phyloP scores from a whole-genome alignment of 805 yeast genomes.

The Kuraishia floccosa region DNA sequence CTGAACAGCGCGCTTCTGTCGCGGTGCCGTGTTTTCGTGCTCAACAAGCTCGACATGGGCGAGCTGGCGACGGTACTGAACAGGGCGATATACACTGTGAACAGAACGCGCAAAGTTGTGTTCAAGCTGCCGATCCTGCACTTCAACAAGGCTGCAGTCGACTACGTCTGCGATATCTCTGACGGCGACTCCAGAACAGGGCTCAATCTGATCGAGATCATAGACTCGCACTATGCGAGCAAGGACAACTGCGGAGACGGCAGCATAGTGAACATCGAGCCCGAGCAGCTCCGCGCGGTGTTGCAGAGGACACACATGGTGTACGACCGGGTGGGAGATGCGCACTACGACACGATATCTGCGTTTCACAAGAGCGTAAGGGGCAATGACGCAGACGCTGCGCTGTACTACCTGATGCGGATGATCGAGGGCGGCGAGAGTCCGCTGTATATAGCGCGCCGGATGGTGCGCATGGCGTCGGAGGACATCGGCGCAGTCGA shows the following conservation, averaged over 20 bases:
- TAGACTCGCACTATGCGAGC: conserved; percentile 35
- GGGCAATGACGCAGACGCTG: conserved; percentile 85
- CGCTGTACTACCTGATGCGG: conserved; percentile 73
- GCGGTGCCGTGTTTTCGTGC: conserved; percentile 70
- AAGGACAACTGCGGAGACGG: conserved; percentile 12
- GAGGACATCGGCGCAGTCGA: conserved; percentile 90
- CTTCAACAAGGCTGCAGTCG: conserved; percentile 44
- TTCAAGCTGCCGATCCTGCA: conserved; percentile 37
- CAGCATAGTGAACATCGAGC: conserved; percentile 23
- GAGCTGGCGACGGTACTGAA: conserved; percentile 44
- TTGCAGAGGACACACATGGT: conserved; percentile 41
- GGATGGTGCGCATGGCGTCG: conserved; percentile 91
- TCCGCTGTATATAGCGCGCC: conserved; percentile 76
- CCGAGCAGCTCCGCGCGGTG: conserved; percentile 25
- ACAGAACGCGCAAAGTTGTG: conserved; percentile 46
- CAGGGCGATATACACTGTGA: conserved; percentile 48
- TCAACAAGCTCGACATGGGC: conserved; percentile 35
- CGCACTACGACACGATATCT: conserved; percentile 89
- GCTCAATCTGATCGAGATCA: conserved; percentile 65
- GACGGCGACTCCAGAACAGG: conserved; percentile 89
- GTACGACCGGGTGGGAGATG: conserved; percentile 84
- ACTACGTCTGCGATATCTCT: conserved; percentile 60
- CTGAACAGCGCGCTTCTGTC: conserved; percentile 75
- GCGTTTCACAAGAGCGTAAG: conserved; percentile 92
- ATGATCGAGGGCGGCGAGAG: conserved; percentile 95